Evolutionary conservation across 371 early-diverging fungal species (phyloP).

Genomic region (Mucor circinelloides): DNA sequence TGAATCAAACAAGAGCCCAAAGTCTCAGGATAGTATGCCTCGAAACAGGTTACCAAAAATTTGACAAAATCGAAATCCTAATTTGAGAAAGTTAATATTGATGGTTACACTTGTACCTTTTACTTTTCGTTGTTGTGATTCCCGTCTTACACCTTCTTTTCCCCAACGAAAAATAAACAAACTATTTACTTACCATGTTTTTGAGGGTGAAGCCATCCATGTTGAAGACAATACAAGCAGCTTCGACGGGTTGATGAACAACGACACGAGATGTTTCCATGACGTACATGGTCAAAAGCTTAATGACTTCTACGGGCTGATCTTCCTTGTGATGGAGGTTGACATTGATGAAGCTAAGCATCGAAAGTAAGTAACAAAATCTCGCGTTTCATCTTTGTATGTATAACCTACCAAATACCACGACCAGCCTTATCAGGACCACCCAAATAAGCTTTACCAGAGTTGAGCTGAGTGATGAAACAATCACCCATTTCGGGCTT

Average conservation of each 20-base stretch:
- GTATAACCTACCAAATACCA: slow-evolving; percentile 59
- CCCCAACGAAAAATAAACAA: not conserved
- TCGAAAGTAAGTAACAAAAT: not conserved
- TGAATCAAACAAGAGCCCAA: slow-evolving; percentile 80
- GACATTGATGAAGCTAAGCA: slow-evolving; percentile 54
- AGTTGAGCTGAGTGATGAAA: slow-evolving; percentile 50
- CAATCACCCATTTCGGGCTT: slow-evolving; percentile 48
- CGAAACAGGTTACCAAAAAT: slow-evolving; percentile 79
- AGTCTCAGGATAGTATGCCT: slow-evolving; percentile 90
- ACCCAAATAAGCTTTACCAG: slow-evolving; percentile 61
- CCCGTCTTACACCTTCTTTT: not conserved
- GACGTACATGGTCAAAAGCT: slow-evolving; percentile 64
- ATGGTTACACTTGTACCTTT: not conserved
- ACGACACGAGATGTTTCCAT: slow-evolving; percentile 79
- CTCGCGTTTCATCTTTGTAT: not conserved
- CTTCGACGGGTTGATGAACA: slow-evolving; percentile 61
- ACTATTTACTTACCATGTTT: slow-evolving; percentile 67
- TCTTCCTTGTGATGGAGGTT: slow-evolving; percentile 51
- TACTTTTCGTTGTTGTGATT: not conserved
- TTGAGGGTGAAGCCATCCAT: slow-evolving; percentile 75
- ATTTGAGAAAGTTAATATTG: not conserved
- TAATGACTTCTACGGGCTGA: slow-evolving; percentile 51
- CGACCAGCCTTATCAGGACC: slow-evolving; percentile 59
- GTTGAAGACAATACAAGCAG: slow-evolving; percentile 71
- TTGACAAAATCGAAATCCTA: slow-evolving; percentile 78